A percentile compares a stretch with the other conserved stretches of the same genome.
Conservation (phyloP, 148 eudicot species). For the Rhododendron vialii region DNA sequence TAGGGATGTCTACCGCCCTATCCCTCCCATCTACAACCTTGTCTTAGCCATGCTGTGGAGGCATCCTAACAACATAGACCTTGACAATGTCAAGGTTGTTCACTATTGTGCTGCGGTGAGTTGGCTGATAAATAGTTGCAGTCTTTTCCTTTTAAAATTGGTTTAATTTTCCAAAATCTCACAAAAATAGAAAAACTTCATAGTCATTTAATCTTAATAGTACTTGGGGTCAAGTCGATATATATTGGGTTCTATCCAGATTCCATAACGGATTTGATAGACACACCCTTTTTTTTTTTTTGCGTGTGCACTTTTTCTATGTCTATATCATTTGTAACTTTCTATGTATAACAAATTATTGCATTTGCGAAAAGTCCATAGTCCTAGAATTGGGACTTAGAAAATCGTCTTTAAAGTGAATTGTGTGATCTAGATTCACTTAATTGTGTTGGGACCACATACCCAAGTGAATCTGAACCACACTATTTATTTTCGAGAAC, state of each 20-base stretch:
- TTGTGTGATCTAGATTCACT: background rate
- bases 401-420: background rate
- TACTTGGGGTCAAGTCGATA: too few species aligned
- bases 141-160: background rate
- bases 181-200: too few species aligned
- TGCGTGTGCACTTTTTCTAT: background rate
- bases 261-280: too few species aligned
- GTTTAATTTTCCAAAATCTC: background rate
- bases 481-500: background rate
- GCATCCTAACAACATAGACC: constrained; percentile 8
- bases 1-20: constrained; percentile 1
- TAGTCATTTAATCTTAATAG: too few species aligned
- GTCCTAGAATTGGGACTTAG: background rate
- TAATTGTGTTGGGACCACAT: background rate
- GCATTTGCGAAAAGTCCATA: background rate
- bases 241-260: too few species aligned
- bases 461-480: background rate
- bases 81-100: constrained; percentile 10
- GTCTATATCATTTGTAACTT: background rate
- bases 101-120: constrained; percentile 18
- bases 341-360: too few species aligned
- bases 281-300: too few species aligned
- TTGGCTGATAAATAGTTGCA: background rate
- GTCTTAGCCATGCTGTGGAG: constrained; percentile 16
- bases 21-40: constrained; percentile 10